These are phyloP conservation scores for Candida sanyaensis DNA, from an alignment of 1,139 yeast genomes.

Conservation along the genomic window DNA sequence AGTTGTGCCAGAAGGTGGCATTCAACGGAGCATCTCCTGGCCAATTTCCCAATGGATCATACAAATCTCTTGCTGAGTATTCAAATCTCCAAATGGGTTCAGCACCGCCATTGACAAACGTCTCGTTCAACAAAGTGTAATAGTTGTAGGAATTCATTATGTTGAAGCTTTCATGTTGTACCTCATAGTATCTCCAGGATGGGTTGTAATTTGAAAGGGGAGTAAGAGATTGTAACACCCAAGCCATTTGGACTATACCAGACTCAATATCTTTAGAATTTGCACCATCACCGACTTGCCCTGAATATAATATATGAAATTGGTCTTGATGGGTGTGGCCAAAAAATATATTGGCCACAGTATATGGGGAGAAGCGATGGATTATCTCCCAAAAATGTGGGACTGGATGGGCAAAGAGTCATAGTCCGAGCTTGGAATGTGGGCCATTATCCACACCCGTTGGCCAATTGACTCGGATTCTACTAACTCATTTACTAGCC, in stretches of 20 bases:
- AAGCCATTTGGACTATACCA: conserved; percentile 47
- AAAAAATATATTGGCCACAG: conserved; percentile 67
- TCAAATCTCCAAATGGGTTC: conserved; percentile 60
- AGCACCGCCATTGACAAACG: conserved; percentile 45
- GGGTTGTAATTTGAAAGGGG: conserved; percentile 63
- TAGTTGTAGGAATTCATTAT: conserved; percentile 61
- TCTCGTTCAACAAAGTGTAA: conserved; percentile 52
- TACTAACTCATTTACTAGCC: conserved; percentile 59
- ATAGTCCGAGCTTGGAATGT: conserved; percentile 57
- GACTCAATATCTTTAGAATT: conserved; percentile 35
- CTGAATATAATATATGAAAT: conserved; percentile 55
- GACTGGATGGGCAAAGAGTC: conserved; percentile 68
- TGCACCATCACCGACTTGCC: conserved; percentile 16
- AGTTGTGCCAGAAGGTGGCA: conserved; percentile 58
- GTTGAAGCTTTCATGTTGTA: conserved; percentile 61
- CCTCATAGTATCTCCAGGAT: conserved; percentile 73
- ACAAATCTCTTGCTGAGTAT: conserved; percentile 54
- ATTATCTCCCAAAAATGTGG: conserved; percentile 57
- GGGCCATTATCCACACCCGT: conserved; percentile 73
- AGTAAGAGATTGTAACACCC: conserved; percentile 67
- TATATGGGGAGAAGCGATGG: conserved; percentile 67
- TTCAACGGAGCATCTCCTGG: conserved; percentile 53
- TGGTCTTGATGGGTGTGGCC: conserved; percentile 77
- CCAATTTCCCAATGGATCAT: conserved; percentile 49
- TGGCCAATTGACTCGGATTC: conserved; percentile 58